Evolutionary conservation across 2,329 filamentous ascomycete species (phyloP).

Genomic region (Helotiales sp.): DNA sequence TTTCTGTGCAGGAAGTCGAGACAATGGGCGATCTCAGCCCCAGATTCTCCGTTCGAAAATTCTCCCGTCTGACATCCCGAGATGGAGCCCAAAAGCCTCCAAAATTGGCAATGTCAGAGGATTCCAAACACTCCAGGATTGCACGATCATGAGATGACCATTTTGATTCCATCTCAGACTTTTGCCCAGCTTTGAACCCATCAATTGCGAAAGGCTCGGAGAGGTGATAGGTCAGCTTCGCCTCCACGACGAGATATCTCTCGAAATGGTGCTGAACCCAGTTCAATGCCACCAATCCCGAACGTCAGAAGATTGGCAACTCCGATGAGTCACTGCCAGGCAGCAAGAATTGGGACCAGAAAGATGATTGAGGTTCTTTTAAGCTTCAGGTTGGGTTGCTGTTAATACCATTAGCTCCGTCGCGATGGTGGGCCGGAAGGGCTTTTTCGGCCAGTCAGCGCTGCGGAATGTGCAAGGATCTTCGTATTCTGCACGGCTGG

Average conservation of each 20-base stretch:
- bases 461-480: constrained; percentile 2
- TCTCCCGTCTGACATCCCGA: constrained; percentile 5
- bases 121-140: background rate
- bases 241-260: background rate
- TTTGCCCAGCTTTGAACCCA: background rate
- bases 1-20: background rate
- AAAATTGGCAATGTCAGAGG: background rate
- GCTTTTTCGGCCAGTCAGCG: constrained; percentile 1
- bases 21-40: background rate
- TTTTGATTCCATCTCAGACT: background rate
- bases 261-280: background rate
- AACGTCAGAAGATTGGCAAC: background rate
- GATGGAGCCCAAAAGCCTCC: background rate
- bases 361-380: constrained; percentile 3
- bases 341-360: background rate
- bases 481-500: constrained; percentile 9
- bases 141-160: background rate
- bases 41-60: background rate
- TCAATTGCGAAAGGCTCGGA: background rate
- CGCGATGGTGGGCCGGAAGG: background rate
- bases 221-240: background rate
- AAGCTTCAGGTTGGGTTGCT: background rate
- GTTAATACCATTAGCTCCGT: background rate
- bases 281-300: background rate
- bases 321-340: constrained; percentile 9